Base-by-base conservation (phyloP, 805 yeast genomes). In the Lipomyces kockii region DNA sequence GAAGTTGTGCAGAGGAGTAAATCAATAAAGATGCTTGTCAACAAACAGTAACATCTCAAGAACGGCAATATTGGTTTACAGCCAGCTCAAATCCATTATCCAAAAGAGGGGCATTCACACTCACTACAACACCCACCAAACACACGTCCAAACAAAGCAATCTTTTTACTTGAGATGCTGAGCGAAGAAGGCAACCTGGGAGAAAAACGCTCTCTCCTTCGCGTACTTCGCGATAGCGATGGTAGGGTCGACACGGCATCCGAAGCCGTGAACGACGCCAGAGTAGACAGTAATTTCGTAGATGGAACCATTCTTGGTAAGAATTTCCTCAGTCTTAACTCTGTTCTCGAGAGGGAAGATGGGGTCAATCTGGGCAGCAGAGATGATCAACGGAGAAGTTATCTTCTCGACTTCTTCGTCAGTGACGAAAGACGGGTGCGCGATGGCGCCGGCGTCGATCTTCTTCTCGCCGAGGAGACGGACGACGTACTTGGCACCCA, bases 341-440 rank as follows among this genome's bases (percentile, higher is more conserved):
- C 96, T 88, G 74, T 86, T 79, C 62, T 90, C 95, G 0, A 77
- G 77, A 2, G 92, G 75, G 84, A 88, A 93, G 61, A 83, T 80
- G 0, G 74, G 61, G 77, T 93, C 98, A 20, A 70, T 77, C 80
- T 90, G 72, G 35, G 97, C 96, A 64, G 90, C 90, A 25, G 90
- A 82, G 71, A 92, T 87, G 70, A 87, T 71, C 35, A 93, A 56
- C 25, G 97, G 97, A 68, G 78, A 80, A 71, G 83, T 85, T 72
- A 93, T 77, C 1, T 80, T 84, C 62, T 82, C 84, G 59, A 91
- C 82, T 74, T 90, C 96, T 51, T 86, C 92, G 43, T 83, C 82
- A 12, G 82, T 68, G 17, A 90, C 87, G 68, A 89, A 83, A 2
- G 96, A 89, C 5, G 98, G 97, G 78, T 93, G 98, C 8, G 95